Evolutionary conservation across 108 stramenopile genomes (phyloP), one percentile per base, ranked within the genome.

Genomic region (Discostella pseudostelligera): DNA sequence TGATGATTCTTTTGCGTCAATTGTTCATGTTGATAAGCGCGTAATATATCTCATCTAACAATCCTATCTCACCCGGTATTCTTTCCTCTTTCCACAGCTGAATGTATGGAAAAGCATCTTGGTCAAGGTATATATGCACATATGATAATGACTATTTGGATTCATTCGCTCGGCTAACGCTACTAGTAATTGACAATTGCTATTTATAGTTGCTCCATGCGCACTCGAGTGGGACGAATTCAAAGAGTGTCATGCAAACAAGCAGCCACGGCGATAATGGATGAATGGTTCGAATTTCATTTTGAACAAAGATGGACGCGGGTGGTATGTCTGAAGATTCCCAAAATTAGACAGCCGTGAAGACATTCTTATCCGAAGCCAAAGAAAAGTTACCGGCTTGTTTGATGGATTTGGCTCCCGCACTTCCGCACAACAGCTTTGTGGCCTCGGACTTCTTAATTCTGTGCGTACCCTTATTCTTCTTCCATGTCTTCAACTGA

Each of bases 211-310:
- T 62, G 68, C 49, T 21, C 68, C 68, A 0, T 78, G 76, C 53
- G 13, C 22, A 20, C 21, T 35, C 39, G 76, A 72, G 36, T 78
- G 76, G 76, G 51, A 57, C 14, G 58, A 43, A 8, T 78, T 78
- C 53, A 78, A 71, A 61, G 51, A 54, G 14, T 78, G 76, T 36
- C 76, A 72, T 44, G 20, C 64, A 4, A 49, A 59, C 35, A n/a
- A 39, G 21, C 49, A 39, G 36, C 36, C 6, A 28, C 10, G 59
- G 48, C 36, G 40, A 14, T 25, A 28, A 37, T 2, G 19, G 28
- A 20, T 32, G 19, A 2, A 5, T 28, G 4, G 32, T 4, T 32
- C 32, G n/a, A n/a, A n/a, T n/a, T n/a, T n/a, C n/a, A n/a, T n/a
- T n/a, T n/a, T n/a, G n/a, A n/a, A n/a, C n/a, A n/a, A n/a, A n/a